These are phyloP conservation scores for Ordospora colligata DNA, from an alignment of 371 early-diverging fungal species.

Conservation along the genomic window DNA sequence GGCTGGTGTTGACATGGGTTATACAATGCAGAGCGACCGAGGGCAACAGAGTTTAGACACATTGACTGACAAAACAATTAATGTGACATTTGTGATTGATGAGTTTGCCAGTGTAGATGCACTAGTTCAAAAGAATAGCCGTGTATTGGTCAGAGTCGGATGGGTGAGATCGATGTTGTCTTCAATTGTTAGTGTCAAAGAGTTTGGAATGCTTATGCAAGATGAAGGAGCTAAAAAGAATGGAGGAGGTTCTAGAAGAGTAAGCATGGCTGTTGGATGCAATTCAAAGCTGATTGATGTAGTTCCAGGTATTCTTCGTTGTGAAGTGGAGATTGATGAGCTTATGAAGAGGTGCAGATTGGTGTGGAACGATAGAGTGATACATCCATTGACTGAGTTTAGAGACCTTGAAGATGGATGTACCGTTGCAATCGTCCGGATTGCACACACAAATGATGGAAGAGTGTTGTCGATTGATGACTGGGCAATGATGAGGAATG, in stretches of 20 bases:
- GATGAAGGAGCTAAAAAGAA: too few species aligned
- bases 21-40: too few species aligned
- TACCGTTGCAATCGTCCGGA: neutral
- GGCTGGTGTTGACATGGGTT: too few species aligned
- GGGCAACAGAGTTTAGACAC: too few species aligned
- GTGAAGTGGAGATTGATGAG: neutral
- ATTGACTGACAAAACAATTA: neutral
- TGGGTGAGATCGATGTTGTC: neutral
- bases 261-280: neutral
- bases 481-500: neutral
- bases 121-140: neutral
- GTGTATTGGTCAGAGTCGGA: neutral
- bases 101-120: neutral
- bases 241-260: neutral
- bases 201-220: neutral
- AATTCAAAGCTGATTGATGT: neutral
- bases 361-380: neutral
- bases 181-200: neutral
- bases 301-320: neutral
- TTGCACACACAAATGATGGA: neutral
- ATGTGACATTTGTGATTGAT: neutral
- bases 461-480: conserved; percentile 1
- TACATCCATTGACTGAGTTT: conserved; percentile 17
- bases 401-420: neutral
- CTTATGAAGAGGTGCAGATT: conserved; percentile 1